A percentile compares a stretch with the other conserved stretches of the same genome.
These are phyloP conservation scores for Cymbidium sinense DNA, from an alignment of 106 monocot genomes.

Conservation along the genomic window DNA sequence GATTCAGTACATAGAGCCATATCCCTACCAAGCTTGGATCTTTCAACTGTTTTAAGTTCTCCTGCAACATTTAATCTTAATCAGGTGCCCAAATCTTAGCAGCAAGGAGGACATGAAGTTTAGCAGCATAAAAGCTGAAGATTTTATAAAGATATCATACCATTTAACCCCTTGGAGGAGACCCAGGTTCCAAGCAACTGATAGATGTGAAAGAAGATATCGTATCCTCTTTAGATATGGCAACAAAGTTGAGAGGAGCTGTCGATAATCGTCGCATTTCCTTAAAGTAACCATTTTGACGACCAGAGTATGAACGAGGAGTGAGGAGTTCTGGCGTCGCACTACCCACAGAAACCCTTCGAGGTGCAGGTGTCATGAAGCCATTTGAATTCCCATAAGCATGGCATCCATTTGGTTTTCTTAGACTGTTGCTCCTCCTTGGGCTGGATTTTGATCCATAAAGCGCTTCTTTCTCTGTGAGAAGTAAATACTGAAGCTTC, in stretches of 20 bases:
- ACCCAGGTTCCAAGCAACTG: conserved; percentile 58
- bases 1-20: background rate
- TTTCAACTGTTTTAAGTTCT: background rate
- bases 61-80: background rate
- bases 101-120: background rate
- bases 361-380: conserved; percentile 44
- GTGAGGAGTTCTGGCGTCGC: conserved; percentile 63
- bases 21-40: background rate
- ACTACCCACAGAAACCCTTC: conserved; percentile 41
- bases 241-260: conserved; percentile 54
- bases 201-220: conserved; percentile 61
- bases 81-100: background rate
- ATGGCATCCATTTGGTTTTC: conserved; percentile 28
- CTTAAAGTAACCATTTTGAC: conserved; percentile 47
- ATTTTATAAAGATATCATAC: background rate
- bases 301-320: conserved; percentile 69
- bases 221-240: conserved; percentile 53
- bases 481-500: conserved; percentile 60
- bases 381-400: conserved; percentile 29
- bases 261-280: conserved; percentile 44
- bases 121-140: background rate
- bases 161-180: conserved; percentile 26
- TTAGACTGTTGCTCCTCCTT: conserved; percentile 43
- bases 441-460: conserved; percentile 71
- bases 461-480: conserved; percentile 61